Conservation (phyloP, 192 early-diverging fungal genomes). For the Diversispora eburnea region DNA sequence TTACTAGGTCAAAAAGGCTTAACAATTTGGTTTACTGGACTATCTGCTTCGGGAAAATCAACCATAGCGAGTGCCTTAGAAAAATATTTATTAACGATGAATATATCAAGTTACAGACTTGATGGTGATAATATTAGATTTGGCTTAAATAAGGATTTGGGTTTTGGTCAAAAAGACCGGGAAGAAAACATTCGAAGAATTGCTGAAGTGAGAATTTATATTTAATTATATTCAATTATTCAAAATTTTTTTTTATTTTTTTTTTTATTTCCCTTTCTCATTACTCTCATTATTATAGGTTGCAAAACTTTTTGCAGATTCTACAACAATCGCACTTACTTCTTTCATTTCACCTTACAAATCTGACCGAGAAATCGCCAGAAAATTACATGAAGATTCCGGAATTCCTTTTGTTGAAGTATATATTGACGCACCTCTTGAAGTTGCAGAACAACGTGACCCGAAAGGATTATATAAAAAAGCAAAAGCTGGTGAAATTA, state of each 20-base stretch:
- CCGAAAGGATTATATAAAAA: constrained; percentile 97
- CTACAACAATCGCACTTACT: constrained; percentile 76
- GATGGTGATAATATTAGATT: constrained; percentile 99
- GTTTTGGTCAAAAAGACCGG: constrained; percentile 86
- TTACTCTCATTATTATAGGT: constrained; percentile 39
- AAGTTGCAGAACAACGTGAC: constrained; percentile 85
- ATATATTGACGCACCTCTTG: constrained; percentile 81
- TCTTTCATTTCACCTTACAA: constrained; percentile 90
- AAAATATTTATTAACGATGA: constrained; percentile 75
- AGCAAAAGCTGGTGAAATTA: constrained; percentile 89
- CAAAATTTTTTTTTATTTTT: no score
- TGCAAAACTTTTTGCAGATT: constrained; percentile 89
- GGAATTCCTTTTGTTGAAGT: constrained; percentile 87
- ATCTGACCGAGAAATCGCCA: constrained; percentile 74
- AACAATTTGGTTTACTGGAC: constrained; percentile 92
- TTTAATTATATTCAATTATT: not conserved
- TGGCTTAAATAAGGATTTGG: constrained; percentile 92
- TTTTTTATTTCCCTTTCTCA: not conserved
- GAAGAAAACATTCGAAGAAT: constrained; percentile 95
- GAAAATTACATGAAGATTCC: constrained; percentile 70
- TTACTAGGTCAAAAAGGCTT: constrained; percentile 72
- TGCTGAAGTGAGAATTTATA: constrained; percentile 59
- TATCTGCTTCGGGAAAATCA: constrained; percentile 93
- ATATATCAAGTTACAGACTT: constrained; percentile 79
- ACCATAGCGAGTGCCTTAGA: constrained; percentile 89